Base-by-base conservation (phyloP, 352 stramenopile genomes). In the Pythium apleroticum region DNA sequence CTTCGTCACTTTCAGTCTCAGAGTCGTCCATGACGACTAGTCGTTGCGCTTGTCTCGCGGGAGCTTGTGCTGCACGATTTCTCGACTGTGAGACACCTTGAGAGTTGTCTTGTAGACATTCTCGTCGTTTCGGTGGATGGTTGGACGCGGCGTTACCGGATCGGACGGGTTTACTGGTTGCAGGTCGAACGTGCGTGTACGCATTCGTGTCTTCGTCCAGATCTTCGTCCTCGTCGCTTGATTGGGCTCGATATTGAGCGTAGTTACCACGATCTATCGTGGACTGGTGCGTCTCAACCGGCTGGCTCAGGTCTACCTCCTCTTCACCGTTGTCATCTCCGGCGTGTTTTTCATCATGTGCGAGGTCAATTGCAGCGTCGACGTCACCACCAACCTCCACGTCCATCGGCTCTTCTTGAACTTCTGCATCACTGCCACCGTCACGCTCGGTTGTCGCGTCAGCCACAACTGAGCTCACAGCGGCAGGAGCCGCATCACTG, bases 231-330 rank as follows among this genome's bases (percentile, higher is more conserved):
- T 71, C 56, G 39, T 6, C 20, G n/a, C 4, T 58, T 17, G 46
- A 80, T 81, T 58, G 20, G 14, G 28, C 28, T 41, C 50, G 35
- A 19, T 66, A 66, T 19, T 67, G 39, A 2, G 53, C 20, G 4
- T 78, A 66, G 24, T 84, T 87, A 43, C 77, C 81, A 45, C 66
- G 66, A 25, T 88, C 79, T 39, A 90, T 77, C 10, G 81, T 88
- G 31, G 76, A 84, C 12, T 20, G n/a, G 8, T 56, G 54, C 41
- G 4, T 56, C n/a, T 56, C 33, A 3, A 50, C 43, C 7, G 43
- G 43, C n/a, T 50, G 43, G 19, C 43, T 57, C 30, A 46, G 3
- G 46, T 60, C 68, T 35, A 3, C n/a, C 27, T 50, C 39, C 14
- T 45, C 30, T n/a, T 52, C 58, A 9, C 75, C 43, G 17, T 73